Percentiles rank a stretch among this genome's conserved stretches.
Conservation (phyloP, 2,329 filamentous ascomycete species). For the Trichoderma brevicompactum region DNA sequence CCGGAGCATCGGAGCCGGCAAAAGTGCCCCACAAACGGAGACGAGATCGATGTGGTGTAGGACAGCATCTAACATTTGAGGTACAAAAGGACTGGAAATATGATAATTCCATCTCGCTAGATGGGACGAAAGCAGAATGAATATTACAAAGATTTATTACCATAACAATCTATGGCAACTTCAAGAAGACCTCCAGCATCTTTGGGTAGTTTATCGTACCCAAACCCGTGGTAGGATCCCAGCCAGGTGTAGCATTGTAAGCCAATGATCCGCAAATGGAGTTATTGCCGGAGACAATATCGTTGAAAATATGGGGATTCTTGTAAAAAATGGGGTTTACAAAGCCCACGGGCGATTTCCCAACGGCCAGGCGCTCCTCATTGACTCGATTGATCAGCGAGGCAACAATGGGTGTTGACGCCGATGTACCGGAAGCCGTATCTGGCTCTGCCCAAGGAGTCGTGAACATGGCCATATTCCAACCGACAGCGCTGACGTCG, state of each 20-base stretch:
- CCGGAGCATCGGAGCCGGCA: background rate
- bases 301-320: background rate
- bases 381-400: constrained; percentile 32
- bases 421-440: no score
- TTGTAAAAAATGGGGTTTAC: background rate
- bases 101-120: no score
- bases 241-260: constrained; percentile 25
- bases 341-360: constrained; percentile 37
- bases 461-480: no score
- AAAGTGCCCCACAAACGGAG: background rate
- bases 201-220: constrained; percentile 27
- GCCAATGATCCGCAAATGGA: constrained; percentile 18
- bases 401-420: constrained; percentile 17
- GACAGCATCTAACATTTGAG: no score
- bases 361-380: constrained; percentile 32
- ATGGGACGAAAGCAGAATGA: no score
- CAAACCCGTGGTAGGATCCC: constrained; percentile 27
- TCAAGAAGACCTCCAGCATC: constrained; percentile 16
- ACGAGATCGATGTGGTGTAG: no score
- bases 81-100: no score
- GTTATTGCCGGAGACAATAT: constrained; percentile 26
- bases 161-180: background rate
- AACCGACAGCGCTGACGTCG: no score
- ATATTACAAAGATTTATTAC: no score
- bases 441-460: no score